These are phyloP conservation scores for Rhodotorula diobovata DNA, from an alignment of 768 basidiomycete species.

Conservation along the genomic window DNA sequence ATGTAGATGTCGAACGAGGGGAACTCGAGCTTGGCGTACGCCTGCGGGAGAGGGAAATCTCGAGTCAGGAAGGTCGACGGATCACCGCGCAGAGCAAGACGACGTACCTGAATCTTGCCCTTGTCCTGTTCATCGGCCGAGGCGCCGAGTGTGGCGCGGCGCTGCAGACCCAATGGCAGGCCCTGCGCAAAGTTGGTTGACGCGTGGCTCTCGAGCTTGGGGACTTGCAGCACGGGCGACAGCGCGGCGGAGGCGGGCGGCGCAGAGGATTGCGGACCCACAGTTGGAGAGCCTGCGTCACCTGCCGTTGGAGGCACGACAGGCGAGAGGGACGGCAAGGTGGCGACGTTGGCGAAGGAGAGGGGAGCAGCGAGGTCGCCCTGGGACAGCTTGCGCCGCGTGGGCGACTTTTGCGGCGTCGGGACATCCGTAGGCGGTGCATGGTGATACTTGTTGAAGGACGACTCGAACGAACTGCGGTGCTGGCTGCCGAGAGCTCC, in stretches of 20 bases:
- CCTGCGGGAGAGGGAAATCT: conserved; percentile 55
- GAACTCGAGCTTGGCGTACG: conserved; percentile 90
- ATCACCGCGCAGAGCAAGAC: too few relatives aligned
- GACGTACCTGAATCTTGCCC: conserved; percentile 22
- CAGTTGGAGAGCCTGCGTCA: neutral
- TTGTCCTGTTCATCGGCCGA: neutral
- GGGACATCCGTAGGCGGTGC: neutral
- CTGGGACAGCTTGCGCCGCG: neutral
- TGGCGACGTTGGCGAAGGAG: conserved; percentile 25
- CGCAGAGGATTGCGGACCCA: neutral
- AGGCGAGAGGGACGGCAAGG: neutral
- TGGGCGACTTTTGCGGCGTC: neutral
- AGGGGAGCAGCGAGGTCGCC: conserved; percentile 15
- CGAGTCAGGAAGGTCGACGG: neutral
- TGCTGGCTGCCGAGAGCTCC: neutral
- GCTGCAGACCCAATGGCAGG: conserved; percentile 10
- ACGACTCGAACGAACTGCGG: neutral
- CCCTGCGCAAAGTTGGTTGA: neutral
- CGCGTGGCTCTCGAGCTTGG: neutral
- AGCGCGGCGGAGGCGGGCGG: neutral
- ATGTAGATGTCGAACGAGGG: conserved; percentile 95
- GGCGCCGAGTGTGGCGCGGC: neutral
- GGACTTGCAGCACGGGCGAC: neutral
- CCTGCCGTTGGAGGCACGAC: neutral
- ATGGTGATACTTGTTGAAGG: conserved; percentile 6